phyloP scores from a whole-genome alignment of 768 basidiomycete genomes.

The Clitopilus passeckerianus region DNA sequence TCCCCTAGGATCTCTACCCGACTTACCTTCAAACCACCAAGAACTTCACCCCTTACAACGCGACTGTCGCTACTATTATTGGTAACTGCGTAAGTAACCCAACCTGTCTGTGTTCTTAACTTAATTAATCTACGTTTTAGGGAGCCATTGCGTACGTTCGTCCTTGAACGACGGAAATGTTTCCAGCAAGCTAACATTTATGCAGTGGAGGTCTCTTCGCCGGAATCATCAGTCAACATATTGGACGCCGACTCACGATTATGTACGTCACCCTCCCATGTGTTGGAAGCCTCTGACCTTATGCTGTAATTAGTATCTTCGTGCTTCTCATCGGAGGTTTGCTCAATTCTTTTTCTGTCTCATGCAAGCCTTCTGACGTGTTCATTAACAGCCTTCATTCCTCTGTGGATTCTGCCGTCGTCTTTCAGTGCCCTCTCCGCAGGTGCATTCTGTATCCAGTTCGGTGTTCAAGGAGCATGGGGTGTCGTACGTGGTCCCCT shows the following conservation, averaged over 20 bases:
- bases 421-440: constrained; percentile 67
- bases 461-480: constrained; percentile 90
- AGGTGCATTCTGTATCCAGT: constrained; percentile 83
- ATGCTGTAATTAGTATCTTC: constrained; percentile 34
- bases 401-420: constrained; percentile 79
- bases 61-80: constrained; percentile 66
- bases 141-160: constrained; percentile 15
- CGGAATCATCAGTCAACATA: constrained; percentile 15
- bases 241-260: constrained; percentile 18
- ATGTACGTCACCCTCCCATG: constrained; percentile 8
- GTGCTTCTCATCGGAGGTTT: constrained; percentile 49
- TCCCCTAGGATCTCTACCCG: constrained; percentile 69
- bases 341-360: constrained; percentile 1
- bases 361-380: no score
- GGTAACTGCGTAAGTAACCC: constrained; percentile 38
- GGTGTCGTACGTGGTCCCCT: constrained; percentile 58
- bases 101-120: neutral
- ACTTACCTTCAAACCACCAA: constrained; percentile 56
- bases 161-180: neutral
- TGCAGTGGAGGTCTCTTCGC: constrained; percentile 14
- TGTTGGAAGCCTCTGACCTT: neutral
- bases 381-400: constrained; percentile 42
- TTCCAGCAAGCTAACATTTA: no score
- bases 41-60: constrained; percentile 38
- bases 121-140: constrained; percentile 3